Evolutionary conservation across 352 stramenopile genomes (phyloP).

Genomic region (Globisporangium cylindrosporum): DNA sequence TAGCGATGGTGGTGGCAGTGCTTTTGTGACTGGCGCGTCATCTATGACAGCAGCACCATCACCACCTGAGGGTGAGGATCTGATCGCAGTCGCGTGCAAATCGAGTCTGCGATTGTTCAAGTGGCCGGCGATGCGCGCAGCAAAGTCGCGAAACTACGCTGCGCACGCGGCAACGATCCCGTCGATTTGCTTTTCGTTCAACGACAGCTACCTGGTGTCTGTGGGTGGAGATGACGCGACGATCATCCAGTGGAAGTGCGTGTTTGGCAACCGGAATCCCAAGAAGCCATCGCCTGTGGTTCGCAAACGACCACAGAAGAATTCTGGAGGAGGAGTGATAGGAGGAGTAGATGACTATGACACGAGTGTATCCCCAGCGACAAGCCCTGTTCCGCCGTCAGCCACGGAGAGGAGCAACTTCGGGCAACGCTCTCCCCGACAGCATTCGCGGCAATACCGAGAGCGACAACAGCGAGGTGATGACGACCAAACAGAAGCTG

Average conservation of each 20-base stretch:
- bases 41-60: neutral
- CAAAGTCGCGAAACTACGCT: slow-evolving; percentile 41
- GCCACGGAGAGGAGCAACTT: slow-evolving; percentile 16
- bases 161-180: slow-evolving; percentile 48
- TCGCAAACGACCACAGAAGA: slow-evolving; percentile 12
- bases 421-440: slow-evolving; percentile 29
- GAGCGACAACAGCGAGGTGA: slow-evolving; percentile 21
- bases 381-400: slow-evolving; percentile 15
- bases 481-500: neutral
- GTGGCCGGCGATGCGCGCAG: slow-evolving; percentile 41
- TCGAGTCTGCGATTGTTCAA: slow-evolving; percentile 49
- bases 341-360: neutral
- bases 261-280: slow-evolving; percentile 6
- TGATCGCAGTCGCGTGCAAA: slow-evolving; percentile 50
- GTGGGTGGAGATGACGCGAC: slow-evolving; percentile 55
- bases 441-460: slow-evolving; percentile 33
- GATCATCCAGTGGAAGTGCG: slow-evolving; percentile 54
- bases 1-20: neutral
- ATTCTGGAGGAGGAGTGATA: neutral
- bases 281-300: slow-evolving; percentile 4
- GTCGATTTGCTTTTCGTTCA: slow-evolving; percentile 46
- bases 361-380: neutral
- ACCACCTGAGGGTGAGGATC: slow-evolving; percentile 25
- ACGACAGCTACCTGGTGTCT: slow-evolving; percentile 47
- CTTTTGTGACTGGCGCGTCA: neutral